Evolutionary conservation across 108 stramenopile genomes (phyloP).

Genomic region (Cyclotella sp.): DNA sequence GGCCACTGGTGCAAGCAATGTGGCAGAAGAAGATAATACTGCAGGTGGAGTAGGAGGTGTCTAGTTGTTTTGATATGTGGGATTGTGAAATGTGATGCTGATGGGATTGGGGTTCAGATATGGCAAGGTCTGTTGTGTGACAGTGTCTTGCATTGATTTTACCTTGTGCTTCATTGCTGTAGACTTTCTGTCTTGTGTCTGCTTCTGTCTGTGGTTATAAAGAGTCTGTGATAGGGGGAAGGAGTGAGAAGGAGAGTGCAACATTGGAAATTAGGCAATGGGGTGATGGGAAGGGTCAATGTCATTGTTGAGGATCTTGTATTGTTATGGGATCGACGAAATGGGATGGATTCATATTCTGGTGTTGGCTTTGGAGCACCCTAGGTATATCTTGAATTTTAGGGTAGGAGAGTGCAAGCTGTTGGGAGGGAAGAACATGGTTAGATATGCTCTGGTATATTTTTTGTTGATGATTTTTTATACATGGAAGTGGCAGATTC

Average conservation of each 20-base stretch:
- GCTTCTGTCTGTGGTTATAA: neutral
- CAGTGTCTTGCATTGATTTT: neutral
- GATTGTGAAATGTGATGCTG: constrained; percentile 12
- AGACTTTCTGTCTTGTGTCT: neutral
- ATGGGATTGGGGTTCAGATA: neutral
- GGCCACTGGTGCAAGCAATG: too few species aligned
- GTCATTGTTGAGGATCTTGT: neutral
- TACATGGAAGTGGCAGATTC: too few species aligned
- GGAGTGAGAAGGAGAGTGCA: constrained; percentile 11
- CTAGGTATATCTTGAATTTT: too few species aligned
- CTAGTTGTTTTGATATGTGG: neutral
- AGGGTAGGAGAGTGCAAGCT: too few species aligned
- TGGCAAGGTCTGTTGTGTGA: neutral
- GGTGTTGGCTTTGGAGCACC: too few species aligned
- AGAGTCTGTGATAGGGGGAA: constrained; percentile 25
- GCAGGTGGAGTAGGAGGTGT: constrained; percentile 16
- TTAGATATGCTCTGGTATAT: too few species aligned
- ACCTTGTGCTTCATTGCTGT: neutral
- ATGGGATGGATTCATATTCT: constrained; percentile 2
- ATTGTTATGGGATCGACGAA: constrained; percentile 6
- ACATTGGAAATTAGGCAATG: constrained; percentile 8
- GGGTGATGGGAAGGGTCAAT: neutral
- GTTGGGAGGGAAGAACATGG: too few species aligned
- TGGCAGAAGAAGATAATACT: constrained; percentile 45
- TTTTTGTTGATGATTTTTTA: too few species aligned